These are phyloP conservation scores for Tolypocladium ovalisporum DNA, from an alignment of 2,329 filamentous ascomycete genomes.

Conservation along the genomic window DNA sequence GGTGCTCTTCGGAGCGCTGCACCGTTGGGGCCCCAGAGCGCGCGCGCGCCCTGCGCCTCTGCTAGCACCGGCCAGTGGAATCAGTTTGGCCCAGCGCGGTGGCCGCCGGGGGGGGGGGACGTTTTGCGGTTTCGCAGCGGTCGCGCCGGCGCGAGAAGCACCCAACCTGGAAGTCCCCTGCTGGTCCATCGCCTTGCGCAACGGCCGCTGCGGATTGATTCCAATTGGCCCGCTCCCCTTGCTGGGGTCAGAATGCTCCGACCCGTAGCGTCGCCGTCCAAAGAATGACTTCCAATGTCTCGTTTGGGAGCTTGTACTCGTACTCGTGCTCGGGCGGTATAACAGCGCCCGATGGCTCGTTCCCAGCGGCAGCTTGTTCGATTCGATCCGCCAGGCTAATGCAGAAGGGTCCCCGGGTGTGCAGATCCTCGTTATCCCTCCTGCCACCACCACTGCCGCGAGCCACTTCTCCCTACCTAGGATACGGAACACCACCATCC, in stretches of 20 bases:
- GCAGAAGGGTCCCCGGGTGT: neutral
- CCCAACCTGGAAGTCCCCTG: no score
- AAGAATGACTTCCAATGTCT: no score
- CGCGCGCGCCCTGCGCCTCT: neutral
- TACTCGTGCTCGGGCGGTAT: neutral
- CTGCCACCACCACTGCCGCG: neutral
- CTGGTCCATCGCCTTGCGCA: neutral
- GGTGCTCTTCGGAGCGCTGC: neutral
- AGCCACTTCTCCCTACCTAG: no score
- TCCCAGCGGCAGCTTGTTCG: neutral
- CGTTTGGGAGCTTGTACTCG: neutral
- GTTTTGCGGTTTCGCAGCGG: neutral
- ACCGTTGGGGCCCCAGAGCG: no score
- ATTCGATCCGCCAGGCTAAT: neutral
- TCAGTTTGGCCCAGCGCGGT: neutral
- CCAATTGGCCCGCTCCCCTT: neutral
- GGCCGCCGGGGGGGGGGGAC: no score
- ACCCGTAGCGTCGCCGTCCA: no score
- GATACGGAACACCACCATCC: neutral
- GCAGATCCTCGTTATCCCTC: neutral
- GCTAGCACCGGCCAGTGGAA: neutral
- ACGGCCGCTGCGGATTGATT: neutral
- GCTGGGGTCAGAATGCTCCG: no score
- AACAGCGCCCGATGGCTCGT: neutral
- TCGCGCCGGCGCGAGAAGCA: neutral